Conservation (phyloP, 768 basidiomycete species). For the Rhodotorula taiwanensis region DNA sequence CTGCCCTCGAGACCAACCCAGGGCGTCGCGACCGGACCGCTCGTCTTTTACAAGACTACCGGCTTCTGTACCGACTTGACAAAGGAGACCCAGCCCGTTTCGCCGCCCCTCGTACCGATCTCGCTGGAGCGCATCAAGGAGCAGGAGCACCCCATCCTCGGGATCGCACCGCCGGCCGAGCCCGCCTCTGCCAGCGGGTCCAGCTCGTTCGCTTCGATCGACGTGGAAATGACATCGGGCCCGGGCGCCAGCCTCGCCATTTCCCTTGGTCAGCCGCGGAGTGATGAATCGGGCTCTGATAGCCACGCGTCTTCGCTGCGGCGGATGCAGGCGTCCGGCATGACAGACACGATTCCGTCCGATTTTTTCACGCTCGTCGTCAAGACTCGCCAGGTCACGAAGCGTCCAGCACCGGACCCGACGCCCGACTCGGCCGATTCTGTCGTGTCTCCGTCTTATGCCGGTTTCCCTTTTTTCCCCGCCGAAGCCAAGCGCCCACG, state of each 20-base stretch:
- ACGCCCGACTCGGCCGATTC: background rate
- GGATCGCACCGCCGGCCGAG: background rate
- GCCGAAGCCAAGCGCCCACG: background rate
- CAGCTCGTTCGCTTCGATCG: background rate
- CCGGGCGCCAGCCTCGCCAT: background rate
- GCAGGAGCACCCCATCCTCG: too few relatives aligned
- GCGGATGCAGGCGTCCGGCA: constrained; percentile 15
- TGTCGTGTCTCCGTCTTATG: background rate
- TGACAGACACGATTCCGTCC: constrained; percentile 17
- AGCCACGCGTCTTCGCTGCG: constrained; percentile 4
- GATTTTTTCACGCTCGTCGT: constrained; percentile 33
- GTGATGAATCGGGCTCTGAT: background rate
- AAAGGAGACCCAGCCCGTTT: constrained; percentile 2
- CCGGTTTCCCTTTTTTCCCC: background rate
- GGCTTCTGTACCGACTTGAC: constrained; percentile 31
- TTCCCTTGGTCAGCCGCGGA: background rate
- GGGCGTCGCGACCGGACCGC: constrained; percentile 1
- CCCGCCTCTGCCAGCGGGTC: background rate
- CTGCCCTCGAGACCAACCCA: background rate
- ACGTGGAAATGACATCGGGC: background rate
- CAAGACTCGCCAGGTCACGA: background rate
- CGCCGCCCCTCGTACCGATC: background rate
- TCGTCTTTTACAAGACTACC: constrained; percentile 30
- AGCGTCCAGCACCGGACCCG: background rate
- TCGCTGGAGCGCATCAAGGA: background rate